These are phyloP conservation scores for Phytopythium oedochilum DNA, from an alignment of 352 stramenopile species.

Conservation along the genomic window DNA sequence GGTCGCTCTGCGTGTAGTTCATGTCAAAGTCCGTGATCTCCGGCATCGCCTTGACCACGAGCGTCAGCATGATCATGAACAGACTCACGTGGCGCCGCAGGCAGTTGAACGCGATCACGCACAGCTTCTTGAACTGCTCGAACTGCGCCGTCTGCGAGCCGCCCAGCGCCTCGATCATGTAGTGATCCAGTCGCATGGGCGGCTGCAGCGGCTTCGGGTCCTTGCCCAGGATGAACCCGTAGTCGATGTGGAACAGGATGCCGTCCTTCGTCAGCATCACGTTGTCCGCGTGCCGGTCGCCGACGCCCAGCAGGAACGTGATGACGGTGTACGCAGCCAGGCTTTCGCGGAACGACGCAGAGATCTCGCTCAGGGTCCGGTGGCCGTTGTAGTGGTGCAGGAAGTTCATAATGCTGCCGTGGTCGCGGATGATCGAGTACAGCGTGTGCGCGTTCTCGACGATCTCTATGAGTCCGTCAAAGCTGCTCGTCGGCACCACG, in stretches of 20 bases:
- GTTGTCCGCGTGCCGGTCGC: slow-evolving; percentile 99
- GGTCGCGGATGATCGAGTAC: slow-evolving; percentile 83
- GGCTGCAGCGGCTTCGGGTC: slow-evolving; percentile 98
- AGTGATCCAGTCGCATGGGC: slow-evolving; percentile 95
- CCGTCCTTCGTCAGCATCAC: slow-evolving; percentile 97
- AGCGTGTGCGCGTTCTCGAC: slow-evolving; percentile 83
- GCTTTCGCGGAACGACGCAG: slow-evolving; percentile 83
- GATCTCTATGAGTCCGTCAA: slow-evolving; percentile 84
- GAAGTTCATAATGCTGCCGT: slow-evolving; percentile 82
- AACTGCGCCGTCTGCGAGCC: slow-evolving; percentile 76
- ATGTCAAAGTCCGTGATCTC: slow-evolving; percentile 84
- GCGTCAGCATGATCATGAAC: slow-evolving; percentile 84
- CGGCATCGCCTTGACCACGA: slow-evolving; percentile 77
- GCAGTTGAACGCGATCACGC: slow-evolving; percentile 85
- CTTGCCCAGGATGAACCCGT: slow-evolving; percentile 98
- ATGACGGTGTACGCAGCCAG: slow-evolving; percentile 99
- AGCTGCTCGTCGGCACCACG: slow-evolving; percentile 80
- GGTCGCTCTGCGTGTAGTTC: slow-evolving; percentile 82
- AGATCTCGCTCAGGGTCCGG: slow-evolving; percentile 82
- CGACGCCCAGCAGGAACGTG: slow-evolving; percentile 98
- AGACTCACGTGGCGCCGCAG: slow-evolving; percentile 79
- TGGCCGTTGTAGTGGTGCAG: slow-evolving; percentile 84
- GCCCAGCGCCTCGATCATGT: slow-evolving; percentile 84
- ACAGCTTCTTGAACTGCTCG: slow-evolving; percentile 86
- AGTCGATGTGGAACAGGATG: slow-evolving; percentile 99